phyloP scores from a whole-genome alignment of 2,329 filamentous ascomycete genomes.

The Botrytis medusae region DNA sequence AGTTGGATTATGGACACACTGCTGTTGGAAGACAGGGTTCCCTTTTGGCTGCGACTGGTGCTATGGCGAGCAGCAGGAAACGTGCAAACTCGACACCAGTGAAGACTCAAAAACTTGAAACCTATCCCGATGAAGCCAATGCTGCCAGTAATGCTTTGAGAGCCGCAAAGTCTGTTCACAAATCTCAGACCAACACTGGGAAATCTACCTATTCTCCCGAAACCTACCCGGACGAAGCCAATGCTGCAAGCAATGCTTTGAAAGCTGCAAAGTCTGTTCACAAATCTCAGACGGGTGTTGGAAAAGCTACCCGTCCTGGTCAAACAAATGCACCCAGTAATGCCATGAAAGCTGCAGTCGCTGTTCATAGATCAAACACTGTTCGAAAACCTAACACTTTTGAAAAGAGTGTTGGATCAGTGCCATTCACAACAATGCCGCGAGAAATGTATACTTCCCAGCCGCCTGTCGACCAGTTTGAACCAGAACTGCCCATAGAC shows the following conservation, averaged over 20 bases:
- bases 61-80: constrained; percentile 58
- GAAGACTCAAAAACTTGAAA: constrained; percentile 40
- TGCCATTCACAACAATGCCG: constrained; percentile 66
- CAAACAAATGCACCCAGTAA: constrained; percentile 60
- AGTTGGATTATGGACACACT: constrained; percentile 48
- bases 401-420: constrained; percentile 58
- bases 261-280: constrained; percentile 67
- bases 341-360: constrained; percentile 71
- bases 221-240: constrained; percentile 57
- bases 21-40: constrained; percentile 61
- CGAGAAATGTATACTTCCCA: constrained; percentile 75
- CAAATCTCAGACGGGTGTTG: constrained; percentile 30
- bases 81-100: constrained; percentile 64
- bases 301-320: constrained; percentile 52
- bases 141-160: constrained; percentile 68
- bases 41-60: constrained; percentile 72
- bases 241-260: constrained; percentile 64
- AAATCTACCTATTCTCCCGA: constrained; percentile 54
- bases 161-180: constrained; percentile 64
- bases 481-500: constrained; percentile 63
- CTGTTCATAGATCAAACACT: constrained; percentile 45
- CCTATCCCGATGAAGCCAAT: constrained; percentile 58
- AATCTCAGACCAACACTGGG: constrained; percentile 32
- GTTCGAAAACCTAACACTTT: constrained; percentile 21
- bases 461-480: constrained; percentile 60